Conservation (phyloP, 75 land plant genomes). For the Cryptomeria japonica region DNA sequence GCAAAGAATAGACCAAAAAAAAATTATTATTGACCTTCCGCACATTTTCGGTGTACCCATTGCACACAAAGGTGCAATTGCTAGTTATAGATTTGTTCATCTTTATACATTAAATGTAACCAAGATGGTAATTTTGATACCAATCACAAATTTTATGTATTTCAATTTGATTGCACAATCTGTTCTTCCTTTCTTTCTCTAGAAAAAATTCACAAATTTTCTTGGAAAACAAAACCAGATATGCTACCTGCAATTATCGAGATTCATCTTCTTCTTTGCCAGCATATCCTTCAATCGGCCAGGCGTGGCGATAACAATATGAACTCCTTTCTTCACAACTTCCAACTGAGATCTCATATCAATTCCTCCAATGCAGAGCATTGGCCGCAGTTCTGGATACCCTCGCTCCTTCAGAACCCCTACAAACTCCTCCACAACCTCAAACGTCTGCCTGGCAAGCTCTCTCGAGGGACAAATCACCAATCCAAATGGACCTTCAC, state of each 20-base stretch:
- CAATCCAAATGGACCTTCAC: constrained; percentile 92
- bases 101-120: too few relatives aligned
- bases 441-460: constrained; percentile 92
- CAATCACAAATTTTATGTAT: too few relatives aligned
- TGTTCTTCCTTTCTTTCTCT: too few relatives aligned
- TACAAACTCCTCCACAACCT: constrained; percentile 84
- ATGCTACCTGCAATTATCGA: constrained; percentile 79
- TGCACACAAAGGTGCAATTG: too few relatives aligned
- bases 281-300: constrained; percentile 94
- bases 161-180: too few relatives aligned
- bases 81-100: too few relatives aligned
- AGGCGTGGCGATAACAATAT: constrained; percentile 94
- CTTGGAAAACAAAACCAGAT: not conserved
- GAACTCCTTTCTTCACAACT: constrained; percentile 86
- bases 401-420: constrained; percentile 50
- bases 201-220: too few relatives aligned
- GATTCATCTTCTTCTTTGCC: constrained; percentile 93
- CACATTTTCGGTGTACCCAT: too few relatives aligned
- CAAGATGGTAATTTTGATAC: too few relatives aligned
- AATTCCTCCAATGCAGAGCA: constrained; percentile 96
- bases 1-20: too few relatives aligned
- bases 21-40: too few relatives aligned
- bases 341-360: constrained; percentile 95
- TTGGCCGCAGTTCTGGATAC: constrained; percentile 69
- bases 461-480: constrained; percentile 91